Conservation (phyloP, 2,329 filamentous ascomycete species). For the Botrytis cinerea region DNA sequence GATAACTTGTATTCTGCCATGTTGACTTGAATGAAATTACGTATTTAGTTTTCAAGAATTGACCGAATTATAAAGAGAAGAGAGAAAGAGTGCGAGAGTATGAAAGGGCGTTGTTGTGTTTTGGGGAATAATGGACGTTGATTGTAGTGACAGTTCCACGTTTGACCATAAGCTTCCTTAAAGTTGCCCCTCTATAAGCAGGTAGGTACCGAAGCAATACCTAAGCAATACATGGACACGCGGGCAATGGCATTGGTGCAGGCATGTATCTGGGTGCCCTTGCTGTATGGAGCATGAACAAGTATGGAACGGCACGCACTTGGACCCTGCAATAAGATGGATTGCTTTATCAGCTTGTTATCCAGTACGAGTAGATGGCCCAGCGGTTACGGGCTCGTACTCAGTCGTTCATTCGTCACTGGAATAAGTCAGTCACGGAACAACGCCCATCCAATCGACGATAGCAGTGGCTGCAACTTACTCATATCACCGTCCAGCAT, state of each 20-base stretch:
- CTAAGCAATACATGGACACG: background rate
- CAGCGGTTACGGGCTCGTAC: no score
- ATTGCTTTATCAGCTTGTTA: background rate
- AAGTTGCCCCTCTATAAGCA: constrained; percentile 16
- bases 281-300: background rate
- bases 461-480: background rate
- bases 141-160: constrained; percentile 24
- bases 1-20: constrained; percentile 93
- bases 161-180: constrained; percentile 30
- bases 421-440: background rate
- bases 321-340: background rate
- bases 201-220: background rate
- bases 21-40: constrained; percentile 24
- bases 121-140: background rate
- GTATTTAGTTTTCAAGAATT: background rate
- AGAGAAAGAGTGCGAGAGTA: background rate
- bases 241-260: background rate
- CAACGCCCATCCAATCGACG: background rate
- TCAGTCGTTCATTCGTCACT: background rate
- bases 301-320: background rate
- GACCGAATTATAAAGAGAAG: constrained; percentile 6
- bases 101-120: constrained; percentile 4
- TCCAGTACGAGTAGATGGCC: no score
- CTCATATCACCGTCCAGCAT: background rate
- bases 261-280: background rate